phyloP scores from a whole-genome alignment of 2,329 filamentous ascomycete genomes.

The Thelonectria discophora region DNA sequence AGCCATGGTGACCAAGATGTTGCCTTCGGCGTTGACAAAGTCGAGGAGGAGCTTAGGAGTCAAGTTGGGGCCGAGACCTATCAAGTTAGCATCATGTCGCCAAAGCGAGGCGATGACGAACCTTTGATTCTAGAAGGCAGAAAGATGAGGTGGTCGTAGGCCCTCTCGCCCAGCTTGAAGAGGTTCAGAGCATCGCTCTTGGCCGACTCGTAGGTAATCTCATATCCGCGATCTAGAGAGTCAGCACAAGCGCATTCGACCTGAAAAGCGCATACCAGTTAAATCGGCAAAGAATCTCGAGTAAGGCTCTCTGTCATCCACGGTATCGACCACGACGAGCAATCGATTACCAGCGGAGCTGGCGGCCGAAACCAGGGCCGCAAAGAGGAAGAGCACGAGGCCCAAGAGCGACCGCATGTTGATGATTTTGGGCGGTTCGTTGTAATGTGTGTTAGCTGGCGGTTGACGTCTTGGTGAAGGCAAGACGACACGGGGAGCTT shows the following conservation, averaged over 20 bases:
- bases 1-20: constrained; percentile 87
- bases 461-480: constrained; percentile 24
- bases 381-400: constrained; percentile 72
- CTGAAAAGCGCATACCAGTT: constrained; percentile 61
- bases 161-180: constrained; percentile 86
- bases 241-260: constrained; percentile 30
- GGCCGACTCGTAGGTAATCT: constrained; percentile 82
- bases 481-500: constrained; percentile 36
- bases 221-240: constrained; percentile 78
- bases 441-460: constrained; percentile 10
- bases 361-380: constrained; percentile 74
- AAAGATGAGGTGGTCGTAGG: constrained; percentile 90
- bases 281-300: constrained; percentile 82
- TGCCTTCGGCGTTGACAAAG: constrained; percentile 91
- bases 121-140: constrained; percentile 92
- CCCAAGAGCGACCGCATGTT: constrained; percentile 79
- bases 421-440: background rate
- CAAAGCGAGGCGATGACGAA: constrained; percentile 45
- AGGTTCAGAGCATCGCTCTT: constrained; percentile 81
- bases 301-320: constrained; percentile 82
- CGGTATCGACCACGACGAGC: constrained; percentile 86
- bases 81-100: constrained; percentile 28
- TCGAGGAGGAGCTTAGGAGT: constrained; percentile 87
- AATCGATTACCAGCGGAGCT: constrained; percentile 83
- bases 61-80: constrained; percentile 86